Percentiles rank a stretch among this genome's conserved stretches.
Conservation (phyloP, 129 eudicot species). For the Daucus carota region DNA sequence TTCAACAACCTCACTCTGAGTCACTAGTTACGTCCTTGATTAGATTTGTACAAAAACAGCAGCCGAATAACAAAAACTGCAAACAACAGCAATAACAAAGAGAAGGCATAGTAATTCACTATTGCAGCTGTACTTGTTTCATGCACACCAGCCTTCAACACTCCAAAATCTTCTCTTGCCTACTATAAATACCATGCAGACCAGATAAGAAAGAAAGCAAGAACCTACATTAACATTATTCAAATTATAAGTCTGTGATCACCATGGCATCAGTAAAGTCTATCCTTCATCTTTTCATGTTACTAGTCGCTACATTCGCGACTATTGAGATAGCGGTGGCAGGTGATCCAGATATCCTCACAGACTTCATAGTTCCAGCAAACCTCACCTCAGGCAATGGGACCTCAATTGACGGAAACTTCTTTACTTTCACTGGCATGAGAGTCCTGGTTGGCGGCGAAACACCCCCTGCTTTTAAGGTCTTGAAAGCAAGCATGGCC, state of each 20-base stretch:
- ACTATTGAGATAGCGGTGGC: neutral
- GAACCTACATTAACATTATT: neutral
- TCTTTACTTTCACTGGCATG: conserved; percentile 5
- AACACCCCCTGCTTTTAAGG: neutral
- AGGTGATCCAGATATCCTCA: conserved; percentile 4
- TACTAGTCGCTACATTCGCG: neutral
- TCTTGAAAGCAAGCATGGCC: neutral
- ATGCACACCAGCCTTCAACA: neutral
- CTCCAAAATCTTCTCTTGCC: neutral
- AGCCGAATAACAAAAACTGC: neutral
- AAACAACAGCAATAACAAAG: conserved; percentile 1
- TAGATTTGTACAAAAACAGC: neutral
- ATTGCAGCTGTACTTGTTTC: neutral
- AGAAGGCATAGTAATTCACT: neutral
- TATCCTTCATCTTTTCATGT: neutral
- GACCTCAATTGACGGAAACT: neutral
- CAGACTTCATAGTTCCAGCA: conserved; percentile 7
- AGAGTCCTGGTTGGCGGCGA: neutral
- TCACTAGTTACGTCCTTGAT: neutral
- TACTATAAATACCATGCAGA: neutral
- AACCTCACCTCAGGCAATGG: neutral
- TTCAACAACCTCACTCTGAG: neutral
- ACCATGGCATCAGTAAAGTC: neutral
- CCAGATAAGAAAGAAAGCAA: neutral
- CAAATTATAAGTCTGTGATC: neutral